Percentiles rank a stretch among this genome's conserved stretches.
These are phyloP conservation scores for Trichoderma aggressivum DNA, from an alignment of 2,329 filamentous ascomycete species.

Conservation along the genomic window DNA sequence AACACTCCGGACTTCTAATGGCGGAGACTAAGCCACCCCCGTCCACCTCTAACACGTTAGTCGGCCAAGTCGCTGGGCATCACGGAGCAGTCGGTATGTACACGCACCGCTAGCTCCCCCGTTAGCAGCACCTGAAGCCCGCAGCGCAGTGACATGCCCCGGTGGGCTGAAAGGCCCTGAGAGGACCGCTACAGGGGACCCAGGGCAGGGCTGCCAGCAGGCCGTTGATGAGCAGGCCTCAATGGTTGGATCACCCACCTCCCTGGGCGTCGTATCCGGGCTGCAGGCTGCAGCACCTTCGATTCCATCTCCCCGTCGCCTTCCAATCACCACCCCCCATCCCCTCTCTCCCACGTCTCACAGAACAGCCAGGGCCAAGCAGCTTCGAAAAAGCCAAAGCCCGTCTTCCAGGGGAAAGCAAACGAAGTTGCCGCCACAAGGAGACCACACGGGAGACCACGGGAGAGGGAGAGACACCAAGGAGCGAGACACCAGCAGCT, in stretches of 20 bases:
- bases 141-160: constrained; percentile 9
- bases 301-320: constrained; percentile 15
- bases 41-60: constrained; percentile 3
- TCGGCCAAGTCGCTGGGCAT: not conserved
- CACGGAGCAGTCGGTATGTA: not conserved
- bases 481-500: constrained; percentile 25
- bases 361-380: constrained; percentile 2
- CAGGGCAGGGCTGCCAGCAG: constrained; percentile 1
- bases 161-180: not conserved
- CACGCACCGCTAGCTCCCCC: not conserved
- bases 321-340: constrained; percentile 21
- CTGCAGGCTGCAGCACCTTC: constrained; percentile 16
- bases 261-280: constrained; percentile 18
- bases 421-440: constrained; percentile 5
- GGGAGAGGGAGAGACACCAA: not conserved
- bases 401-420: not conserved
- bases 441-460: too few species aligned
- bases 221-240: constrained; percentile 5
- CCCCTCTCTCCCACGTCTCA: constrained; percentile 19
- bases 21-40: constrained; percentile 4
- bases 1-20: not conserved
- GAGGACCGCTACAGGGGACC: not conserved
- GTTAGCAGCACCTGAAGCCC: not conserved
- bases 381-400: constrained; percentile 5
- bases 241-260: constrained; percentile 10